Evolutionary conservation across 331 rosid genomes (phyloP), one percentile per base, ranked within the genome.

Genomic region (Dryas integrifolia): DNA sequence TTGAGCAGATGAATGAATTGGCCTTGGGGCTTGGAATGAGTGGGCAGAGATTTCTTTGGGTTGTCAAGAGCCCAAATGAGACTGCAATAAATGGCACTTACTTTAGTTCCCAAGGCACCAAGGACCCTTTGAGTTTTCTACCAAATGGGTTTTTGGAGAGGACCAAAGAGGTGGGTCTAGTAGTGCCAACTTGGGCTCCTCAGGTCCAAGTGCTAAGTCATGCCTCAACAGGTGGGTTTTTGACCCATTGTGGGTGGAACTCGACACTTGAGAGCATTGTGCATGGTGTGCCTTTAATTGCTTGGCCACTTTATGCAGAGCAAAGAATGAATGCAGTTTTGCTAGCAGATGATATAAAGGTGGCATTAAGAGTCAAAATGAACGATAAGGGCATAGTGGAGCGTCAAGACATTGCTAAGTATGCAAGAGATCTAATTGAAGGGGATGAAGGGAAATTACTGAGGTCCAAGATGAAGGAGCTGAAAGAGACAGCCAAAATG

Each of bases 161-260:
- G 55, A 77, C 76, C 10, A 49, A 62, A 14, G 76, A 45, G 1
- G 4, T 39, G 39, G 70, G 80, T 6, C 48, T 49, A 8, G 72
- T 77, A 3, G 41, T 77, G 16, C 14, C 67, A 0, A 8, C 1
- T 24, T 77, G 81, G 81, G 81, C 72, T 3, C 81, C 76, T n/a
- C 72, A 70, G 41, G 58, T 39, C 1, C 26, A 30, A 4, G 18
- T 77, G 4, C 48, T 77, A 3, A 16, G 65, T 61, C 81, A 70
- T 26, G 7, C 16, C 12, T 44, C 81, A 7, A 70, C 66, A 0
- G 76, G 72, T 5, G 72, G 80, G 10, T 69, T 77, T 15, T 14
- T 77, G 5, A 59, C 70, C 9, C 80, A 77, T 13, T 69, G 80
- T 24, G 80, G 80, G 13, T 77, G 75, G 75, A 70, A 39, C 40